phyloP scores from a whole-genome alignment of 1,284 basidiomycete species.

The Apiotrichum mycotoxinovorans region DNA sequence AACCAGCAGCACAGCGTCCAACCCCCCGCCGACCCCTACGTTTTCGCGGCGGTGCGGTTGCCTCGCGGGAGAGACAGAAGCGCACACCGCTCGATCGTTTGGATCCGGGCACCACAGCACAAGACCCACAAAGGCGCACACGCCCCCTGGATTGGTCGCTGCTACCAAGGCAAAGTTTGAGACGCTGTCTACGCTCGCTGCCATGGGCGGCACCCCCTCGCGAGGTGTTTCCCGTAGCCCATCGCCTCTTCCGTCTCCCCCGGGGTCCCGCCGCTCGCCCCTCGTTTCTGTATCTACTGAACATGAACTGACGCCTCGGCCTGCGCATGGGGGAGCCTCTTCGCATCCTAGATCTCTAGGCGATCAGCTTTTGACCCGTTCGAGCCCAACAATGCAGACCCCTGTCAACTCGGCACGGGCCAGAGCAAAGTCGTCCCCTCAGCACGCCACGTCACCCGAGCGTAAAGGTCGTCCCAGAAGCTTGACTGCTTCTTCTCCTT shows the following conservation, averaged over 20 bases:
- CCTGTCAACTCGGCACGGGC: not conserved
- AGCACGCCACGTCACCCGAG: not conserved
- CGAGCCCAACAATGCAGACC: not conserved
- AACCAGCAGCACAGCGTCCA: not conserved
- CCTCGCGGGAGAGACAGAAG: not conserved
- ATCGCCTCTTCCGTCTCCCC: not conserved
- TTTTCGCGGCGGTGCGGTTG: not conserved
- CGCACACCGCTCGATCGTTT: not conserved
- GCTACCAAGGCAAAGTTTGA: not conserved
- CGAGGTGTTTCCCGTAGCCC: not conserved
- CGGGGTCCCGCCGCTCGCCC: not conserved
- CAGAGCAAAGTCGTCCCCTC: not conserved
- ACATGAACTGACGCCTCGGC: not conserved
- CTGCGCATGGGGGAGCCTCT: not conserved
- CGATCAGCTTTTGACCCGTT: not conserved
- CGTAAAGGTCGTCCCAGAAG: not conserved
- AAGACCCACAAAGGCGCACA: not conserved
- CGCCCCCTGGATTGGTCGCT: not conserved
- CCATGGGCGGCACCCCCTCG: not conserved
- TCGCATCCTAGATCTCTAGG: not conserved
- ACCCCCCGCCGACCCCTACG: not conserved
- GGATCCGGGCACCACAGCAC: not conserved
- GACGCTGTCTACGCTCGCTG: not conserved
- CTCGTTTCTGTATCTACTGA: not conserved
- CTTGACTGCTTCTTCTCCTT: too few species aligned